Conservation (phyloP, 2,329 filamentous ascomycete species). For the Alternaria conjuncta region DNA sequence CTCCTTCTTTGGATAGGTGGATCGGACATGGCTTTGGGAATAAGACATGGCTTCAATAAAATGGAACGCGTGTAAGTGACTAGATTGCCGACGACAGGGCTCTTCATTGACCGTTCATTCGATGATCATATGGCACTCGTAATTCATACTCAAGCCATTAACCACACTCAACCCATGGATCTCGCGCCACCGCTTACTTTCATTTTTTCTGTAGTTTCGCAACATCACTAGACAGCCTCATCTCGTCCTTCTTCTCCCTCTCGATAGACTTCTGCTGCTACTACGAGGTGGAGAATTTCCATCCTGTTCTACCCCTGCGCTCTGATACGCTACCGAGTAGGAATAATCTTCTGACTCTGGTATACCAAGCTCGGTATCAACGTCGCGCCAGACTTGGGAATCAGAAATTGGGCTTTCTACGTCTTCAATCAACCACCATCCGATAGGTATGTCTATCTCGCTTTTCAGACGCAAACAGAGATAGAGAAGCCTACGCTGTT, state of each 20-base stretch:
- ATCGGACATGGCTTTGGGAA: not conserved
- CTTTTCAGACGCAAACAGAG: not conserved
- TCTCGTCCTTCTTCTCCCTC: not conserved
- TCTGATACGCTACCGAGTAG: not conserved
- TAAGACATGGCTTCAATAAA: not conserved
- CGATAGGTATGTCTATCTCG: not conserved
- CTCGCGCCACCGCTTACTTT: not conserved
- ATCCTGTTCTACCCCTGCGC: not conserved
- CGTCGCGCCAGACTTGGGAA: not conserved
- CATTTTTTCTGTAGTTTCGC: not conserved
- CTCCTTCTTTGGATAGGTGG: not conserved
- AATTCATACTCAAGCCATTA: not conserved
- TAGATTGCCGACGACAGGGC: accelerated
- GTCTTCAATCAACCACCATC: not conserved
- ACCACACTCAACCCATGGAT: not conserved
- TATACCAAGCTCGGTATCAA: not conserved
- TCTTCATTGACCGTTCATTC: not conserved
- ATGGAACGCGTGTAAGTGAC: not conserved
- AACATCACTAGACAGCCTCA: not conserved
- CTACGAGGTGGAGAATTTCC: not conserved
- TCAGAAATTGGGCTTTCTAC: not conserved
- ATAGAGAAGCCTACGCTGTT: not conserved
- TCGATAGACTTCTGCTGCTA: not conserved
- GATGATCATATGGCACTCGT: not conserved
- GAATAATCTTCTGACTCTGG: not conserved